phyloP scores from a whole-genome alignment of 441 rosid genomes.

The Gossypium gossypioides region DNA sequence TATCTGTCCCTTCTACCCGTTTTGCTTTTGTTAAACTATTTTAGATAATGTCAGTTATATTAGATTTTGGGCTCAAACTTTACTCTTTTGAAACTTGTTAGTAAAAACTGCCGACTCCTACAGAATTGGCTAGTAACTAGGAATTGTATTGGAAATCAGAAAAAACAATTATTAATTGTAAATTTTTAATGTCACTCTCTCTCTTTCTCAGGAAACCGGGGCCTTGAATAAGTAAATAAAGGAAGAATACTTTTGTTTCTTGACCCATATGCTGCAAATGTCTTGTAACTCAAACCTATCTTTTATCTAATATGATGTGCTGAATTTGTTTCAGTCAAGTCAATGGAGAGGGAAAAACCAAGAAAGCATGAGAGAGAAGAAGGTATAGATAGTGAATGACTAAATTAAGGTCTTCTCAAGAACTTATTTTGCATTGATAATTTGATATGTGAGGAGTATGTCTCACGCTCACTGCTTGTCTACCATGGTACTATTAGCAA shows the following conservation, averaged over 20 bases:
- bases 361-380: conserved; percentile 30
- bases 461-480: not conserved
- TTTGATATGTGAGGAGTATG: not conserved
- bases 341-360: conserved; percentile 29
- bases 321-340: conserved; percentile 18
- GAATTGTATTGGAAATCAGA: not conserved
- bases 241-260: not conserved
- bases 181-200: not conserved
- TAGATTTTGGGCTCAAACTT: not conserved
- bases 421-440: conserved; percentile 6
- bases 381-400: conserved; percentile 21
- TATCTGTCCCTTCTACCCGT: not conserved
- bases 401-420: not conserved
- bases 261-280: not conserved
- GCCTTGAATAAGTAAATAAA: not conserved
- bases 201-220: not conserved
- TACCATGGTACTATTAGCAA: not conserved
- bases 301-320: not conserved
- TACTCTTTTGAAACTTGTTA: not conserved
- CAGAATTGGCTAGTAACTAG: not conserved
- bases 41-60: not conserved
- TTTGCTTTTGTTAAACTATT: not conserved
- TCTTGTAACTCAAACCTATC: not conserved
- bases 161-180: not conserved
- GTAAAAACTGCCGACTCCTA: not conserved